Base-by-base conservation (phyloP, 1,139 yeast genomes). In the Candida buenavistaensis region DNA sequence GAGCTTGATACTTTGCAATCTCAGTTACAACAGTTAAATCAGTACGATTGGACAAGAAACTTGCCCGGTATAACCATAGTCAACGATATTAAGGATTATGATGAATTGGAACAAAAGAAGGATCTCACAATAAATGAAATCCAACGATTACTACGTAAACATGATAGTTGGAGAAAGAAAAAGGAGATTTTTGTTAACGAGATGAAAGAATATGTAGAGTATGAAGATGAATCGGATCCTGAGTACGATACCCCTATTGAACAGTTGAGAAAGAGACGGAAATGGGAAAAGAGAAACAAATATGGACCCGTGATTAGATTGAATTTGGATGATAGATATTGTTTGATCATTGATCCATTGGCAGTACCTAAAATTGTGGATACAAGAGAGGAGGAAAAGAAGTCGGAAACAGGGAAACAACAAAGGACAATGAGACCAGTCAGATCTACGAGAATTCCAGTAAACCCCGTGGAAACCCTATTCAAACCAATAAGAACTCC, bases 41-140 rank as follows among this genome's bases (percentile, higher is more conserved):
- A 75, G 40, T 62, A 70, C 14, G 78, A 74, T 42, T 84, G 94
- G 94, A 49, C 55, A 3, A 58, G 62, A 15, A 61, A 68, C 14
- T 62, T 85, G 4, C 73, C 76, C 1, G 55, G 59, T 3, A 71
- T 82, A 24, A 80, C 88, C 0, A 60, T 63, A n/a, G 63, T 84
- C 12, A 61, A 68, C 8, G 68, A 83, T 50, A 45, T 60, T 0
- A 53, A 54, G 15, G 75, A 80, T 49, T 48, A 41, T 3, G 55
- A 56, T 2, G 94, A 84, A 46, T 50, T 82, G 46, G 57, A 54
- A 14, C 38, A 42, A 13, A 84, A 84, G 50, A 63, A 75, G 24
- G 54, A 56, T 4, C 57, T 76, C 41, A 80, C 90, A 0, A 56
- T 77, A 3, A 51, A 51, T 6, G 82, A 79, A 38, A 71, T 84